Evolutionary conservation across 805 yeast species (phyloP), one percentile per base, ranked within the genome.

Genomic region (Torulaspora delbrueckii): DNA sequence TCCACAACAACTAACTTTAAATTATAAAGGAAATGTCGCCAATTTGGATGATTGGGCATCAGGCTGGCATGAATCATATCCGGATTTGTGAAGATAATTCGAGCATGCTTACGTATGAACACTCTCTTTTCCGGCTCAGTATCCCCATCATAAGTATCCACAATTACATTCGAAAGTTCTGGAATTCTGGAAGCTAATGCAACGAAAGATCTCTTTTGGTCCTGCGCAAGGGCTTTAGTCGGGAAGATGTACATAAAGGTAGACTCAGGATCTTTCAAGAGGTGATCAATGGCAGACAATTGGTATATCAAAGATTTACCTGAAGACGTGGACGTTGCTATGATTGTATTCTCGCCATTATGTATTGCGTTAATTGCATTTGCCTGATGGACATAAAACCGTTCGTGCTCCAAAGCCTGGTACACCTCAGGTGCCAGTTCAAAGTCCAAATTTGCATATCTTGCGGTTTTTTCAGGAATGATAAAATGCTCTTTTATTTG

Each of bases 201-300:
- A 40, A 74, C 73, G 45, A 93, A 68, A n/a, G 95, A 81, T 51
- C 96, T 71, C 57, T 83, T 83, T 65, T 93, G 99, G 70, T 93
- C 99, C 60, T 93, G 99, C 0, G 99, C 98, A 42, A 93, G 71
- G 0, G 99, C 99, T 60, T 93, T 93, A 0, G 99, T 93, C 2
- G 99, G 99, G 57, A 93, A 93, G 9, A 93, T 81, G 56, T 85
- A 89, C 71, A 95, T 72, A 8, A 96, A 85, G 0, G 95, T 86
- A 1, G 69, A 57, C 26, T 67, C 68, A 8, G 68, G 67, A 35
- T 61, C 71, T 8, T 60, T 56, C 36, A 76, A 72, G 42, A 74
- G 66, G 41, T 68, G 56, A 41, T 71, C 66, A 8, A 90, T 61
- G 2, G 91, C 86, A 0, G 98, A 96, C 1, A 89, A 66, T 63